Base-by-base conservation (phyloP, 805 yeast genomes). In the Metschnikowia peoriensis region DNA sequence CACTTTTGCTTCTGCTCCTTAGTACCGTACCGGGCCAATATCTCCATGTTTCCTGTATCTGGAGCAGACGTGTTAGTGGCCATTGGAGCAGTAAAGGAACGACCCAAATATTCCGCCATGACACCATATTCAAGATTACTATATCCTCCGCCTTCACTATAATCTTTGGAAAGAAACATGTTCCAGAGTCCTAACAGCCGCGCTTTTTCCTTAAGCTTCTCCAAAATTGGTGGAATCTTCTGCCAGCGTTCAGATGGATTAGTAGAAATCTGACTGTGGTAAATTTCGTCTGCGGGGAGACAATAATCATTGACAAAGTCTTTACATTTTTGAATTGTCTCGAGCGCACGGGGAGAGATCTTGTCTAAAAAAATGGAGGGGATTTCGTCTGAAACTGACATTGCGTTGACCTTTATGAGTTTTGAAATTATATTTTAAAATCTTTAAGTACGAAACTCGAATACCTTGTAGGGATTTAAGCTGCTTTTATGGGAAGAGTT, bases 1-100 rank as follows among this genome's bases (percentile, higher is more conserved):
- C 82, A 83, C 52, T 63, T 67, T 56, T 70, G 65, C 63, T 73
- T 73, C 35, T 75, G 79, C 42, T 57, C 60, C 2, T 59, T 54
- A 10, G 64, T 61, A 17, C 79, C 79, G 56, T 70, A 75, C 67
- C 71, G 76, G 71, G 70, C 79, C 62, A 62, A 64, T 54, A 70
- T 66, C 62, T 76, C 81, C 83, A 79, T 84, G 62, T 83, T 82
- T 4, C 88, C 87, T 9, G 88, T 83, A 58, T 83, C 88, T 8
- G 88, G 88, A 10, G 88, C 87, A 52, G 65, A 67, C 15, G 82
- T 77, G 62, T 84, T 83, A 54, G 85, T 80, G 17, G 78, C 85
- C 62, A 81, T 86, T 2, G 86, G 82, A 1, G 82, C 87, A 49
- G 75, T 63, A 46, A 70, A 68, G 2, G 82, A 72, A 47, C 81